A percentile compares a stretch with the other conserved stretches of the same genome.
phyloP scores from a whole-genome alignment of 371 early-diverging fungal genomes.

The Rhizopus sp. region DNA sequence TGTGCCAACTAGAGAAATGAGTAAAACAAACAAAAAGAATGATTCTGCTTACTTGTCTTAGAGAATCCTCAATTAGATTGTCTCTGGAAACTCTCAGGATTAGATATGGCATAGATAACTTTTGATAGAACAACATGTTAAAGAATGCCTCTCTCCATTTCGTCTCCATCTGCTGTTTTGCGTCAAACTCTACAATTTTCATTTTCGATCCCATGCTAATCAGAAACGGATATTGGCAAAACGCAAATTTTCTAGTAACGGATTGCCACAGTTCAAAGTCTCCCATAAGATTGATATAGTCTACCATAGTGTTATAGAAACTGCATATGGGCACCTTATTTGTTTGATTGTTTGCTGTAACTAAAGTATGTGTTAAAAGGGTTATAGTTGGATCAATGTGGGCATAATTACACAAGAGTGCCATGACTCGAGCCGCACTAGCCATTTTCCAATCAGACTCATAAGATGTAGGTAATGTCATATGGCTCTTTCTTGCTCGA shows the following conservation, averaged over 20 bases:
- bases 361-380: slow-evolving; percentile 31
- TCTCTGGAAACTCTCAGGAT: slow-evolving; percentile 83
- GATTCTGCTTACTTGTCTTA: slow-evolving; percentile 53
- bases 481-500: slow-evolving; percentile 53
- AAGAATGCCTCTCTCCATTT: slow-evolving; percentile 82
- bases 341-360: slow-evolving; percentile 68
- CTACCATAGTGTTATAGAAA: slow-evolving; percentile 89
- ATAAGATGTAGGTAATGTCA: slow-evolving; percentile 49
- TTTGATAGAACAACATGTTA: slow-evolving; percentile 83
- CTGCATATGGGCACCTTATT: slow-evolving; percentile 65
- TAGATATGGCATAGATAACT: slow-evolving; percentile 78
- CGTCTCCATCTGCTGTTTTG: slow-evolving; percentile 84
- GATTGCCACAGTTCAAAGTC: slow-evolving; percentile 90
- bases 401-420: slow-evolving; percentile 63
- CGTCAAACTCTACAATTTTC: slow-evolving; percentile 87
- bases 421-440: slow-evolving; percentile 90
- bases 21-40: not conserved
- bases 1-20: slow-evolving; percentile 53
- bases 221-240: slow-evolving; percentile 90
- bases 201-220: slow-evolving; percentile 85
- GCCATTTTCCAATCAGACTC: slow-evolving; percentile 83
- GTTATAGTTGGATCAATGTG: slow-evolving; percentile 14
- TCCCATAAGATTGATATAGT: slow-evolving; percentile 73
- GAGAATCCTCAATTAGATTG: slow-evolving; percentile 82
- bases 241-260: slow-evolving; percentile 75